Conservation (phyloP, 331 rosid genomes). For the Rosa hybrid region DNA sequence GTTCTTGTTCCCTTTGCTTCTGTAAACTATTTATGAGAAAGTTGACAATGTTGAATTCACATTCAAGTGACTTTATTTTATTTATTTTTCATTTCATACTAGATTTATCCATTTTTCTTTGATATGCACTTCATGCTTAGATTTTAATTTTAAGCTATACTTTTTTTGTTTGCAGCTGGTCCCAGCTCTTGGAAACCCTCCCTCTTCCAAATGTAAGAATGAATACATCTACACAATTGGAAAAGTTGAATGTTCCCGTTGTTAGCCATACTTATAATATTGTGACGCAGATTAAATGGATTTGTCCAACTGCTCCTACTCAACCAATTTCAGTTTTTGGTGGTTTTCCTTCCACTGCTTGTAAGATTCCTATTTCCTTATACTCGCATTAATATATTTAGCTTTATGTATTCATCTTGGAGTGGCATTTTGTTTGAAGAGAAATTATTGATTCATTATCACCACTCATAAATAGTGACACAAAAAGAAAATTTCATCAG, state of each 20-base stretch:
- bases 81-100: not conserved
- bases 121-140: not conserved
- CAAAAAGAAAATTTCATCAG: not conserved
- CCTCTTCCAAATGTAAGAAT: constrained; percentile 92
- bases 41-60: not conserved
- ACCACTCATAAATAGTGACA: not conserved
- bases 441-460: not conserved
- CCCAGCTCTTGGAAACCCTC: constrained; percentile 92
- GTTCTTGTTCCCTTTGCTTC: constrained; percentile 26
- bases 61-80: not conserved
- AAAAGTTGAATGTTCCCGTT: constrained; percentile 2
- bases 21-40: constrained; percentile 5
- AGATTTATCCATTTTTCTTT: not conserved
- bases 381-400: not conserved
- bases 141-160: not conserved
- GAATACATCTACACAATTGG: constrained; percentile 18
- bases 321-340: constrained; percentile 81
- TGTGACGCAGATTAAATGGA: constrained; percentile 89
- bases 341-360: constrained; percentile 98
- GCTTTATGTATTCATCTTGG: constrained; percentile 1
- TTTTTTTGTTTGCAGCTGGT: constrained; percentile 74
- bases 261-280: not conserved
- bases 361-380: constrained; percentile 52
- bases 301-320: constrained; percentile 97
- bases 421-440: not conserved